These are phyloP conservation scores for Crotalaria pallida DNA, from an alignment of 306 rosid species.

Conservation along the genomic window DNA sequence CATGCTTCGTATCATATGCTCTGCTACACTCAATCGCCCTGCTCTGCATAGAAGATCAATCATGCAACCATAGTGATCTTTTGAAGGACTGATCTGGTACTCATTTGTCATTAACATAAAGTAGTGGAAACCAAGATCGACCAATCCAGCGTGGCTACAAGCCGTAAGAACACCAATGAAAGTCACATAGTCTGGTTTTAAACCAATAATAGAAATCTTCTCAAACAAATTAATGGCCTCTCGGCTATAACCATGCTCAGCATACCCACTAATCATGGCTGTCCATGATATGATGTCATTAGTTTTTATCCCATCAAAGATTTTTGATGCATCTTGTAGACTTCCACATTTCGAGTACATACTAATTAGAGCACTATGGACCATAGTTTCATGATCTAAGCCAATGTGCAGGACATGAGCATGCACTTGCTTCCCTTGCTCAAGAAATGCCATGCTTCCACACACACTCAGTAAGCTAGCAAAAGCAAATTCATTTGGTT, in stretches of 20 bases:
- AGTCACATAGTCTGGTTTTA: conserved; percentile 61
- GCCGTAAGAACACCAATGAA: conserved; percentile 71
- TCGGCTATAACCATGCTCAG: conserved; percentile 65
- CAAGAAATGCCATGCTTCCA: conserved; percentile 75
- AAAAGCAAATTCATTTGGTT: conserved; percentile 70
- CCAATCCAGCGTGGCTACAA: conserved; percentile 76
- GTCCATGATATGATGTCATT: conserved; percentile 68
- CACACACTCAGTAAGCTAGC: conserved; percentile 69
- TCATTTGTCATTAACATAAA: conserved; percentile 44
- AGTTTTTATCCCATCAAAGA: conserved; percentile 29
- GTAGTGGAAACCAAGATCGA: conserved; percentile 66
- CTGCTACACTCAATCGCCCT: conserved; percentile 65
- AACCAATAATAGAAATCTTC: conserved; percentile 42
- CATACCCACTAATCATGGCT: conserved; percentile 73
- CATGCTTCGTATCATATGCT: conserved; percentile 52
- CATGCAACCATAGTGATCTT: conserved; percentile 76
- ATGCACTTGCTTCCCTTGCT: conserved; percentile 76
- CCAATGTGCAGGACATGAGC: conserved; percentile 56
- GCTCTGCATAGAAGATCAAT: conserved; percentile 83
- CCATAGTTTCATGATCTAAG: conserved; percentile 45
- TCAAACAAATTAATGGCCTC: conserved; percentile 71
- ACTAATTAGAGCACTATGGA: conserved; percentile 63
- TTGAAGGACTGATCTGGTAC: conserved; percentile 51
- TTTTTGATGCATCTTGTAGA: conserved; percentile 53
- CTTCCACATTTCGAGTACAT: conserved; percentile 77